Base-by-base conservation (phyloP, 495 filamentous ascomycete species). In the Copromyces sp. region DNA sequence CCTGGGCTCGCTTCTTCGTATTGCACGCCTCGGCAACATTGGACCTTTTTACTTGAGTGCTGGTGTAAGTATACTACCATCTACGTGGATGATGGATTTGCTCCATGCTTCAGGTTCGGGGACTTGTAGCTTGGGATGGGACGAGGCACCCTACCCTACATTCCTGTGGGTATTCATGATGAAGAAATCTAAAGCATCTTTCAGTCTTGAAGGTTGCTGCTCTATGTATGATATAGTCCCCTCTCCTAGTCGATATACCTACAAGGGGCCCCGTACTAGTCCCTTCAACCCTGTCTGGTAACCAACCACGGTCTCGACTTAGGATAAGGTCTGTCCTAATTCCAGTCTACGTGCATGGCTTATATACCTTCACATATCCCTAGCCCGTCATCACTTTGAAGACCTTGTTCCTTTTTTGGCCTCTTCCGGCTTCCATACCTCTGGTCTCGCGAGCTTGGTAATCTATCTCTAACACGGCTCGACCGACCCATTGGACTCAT, bases 401-500 rank as follows among this genome's bases (percentile, higher is more conserved):
- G 29, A 65, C 14, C 29, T 61, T 35, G 53, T 9, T 42, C 72
- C 69, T 73, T 73, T 75, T 74, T 75, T 77, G 76, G 76, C 75
- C 73, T 75, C 76, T 73, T 71, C 44, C 75, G 74, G 76, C 70
- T 77, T 65, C 29, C 53, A 5, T 16, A 61, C 53, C 16, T 61
- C 14, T 32, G 53, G 53, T 61, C 73, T 76, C 75, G 73, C 75
- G 69, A 77, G 78, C 74, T 75, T 74, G 71, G 74, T 47, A 68
- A 74, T 82, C 69, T 74, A 76, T 73, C 79, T 80, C 79, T 76
- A 76, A 81, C 76, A 77, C 76, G 71, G 45, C 73, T 69, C 72
- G 65, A 59, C 77, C 77, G 73, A 70, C 74, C 61, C 47, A 77
- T 75, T 70, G 70, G 65, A 72, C 76, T 77, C 80, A 86, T 86